Evolutionary conservation across 106 monocot genomes (phyloP).

Genomic region (Gastrodia elata): DNA sequence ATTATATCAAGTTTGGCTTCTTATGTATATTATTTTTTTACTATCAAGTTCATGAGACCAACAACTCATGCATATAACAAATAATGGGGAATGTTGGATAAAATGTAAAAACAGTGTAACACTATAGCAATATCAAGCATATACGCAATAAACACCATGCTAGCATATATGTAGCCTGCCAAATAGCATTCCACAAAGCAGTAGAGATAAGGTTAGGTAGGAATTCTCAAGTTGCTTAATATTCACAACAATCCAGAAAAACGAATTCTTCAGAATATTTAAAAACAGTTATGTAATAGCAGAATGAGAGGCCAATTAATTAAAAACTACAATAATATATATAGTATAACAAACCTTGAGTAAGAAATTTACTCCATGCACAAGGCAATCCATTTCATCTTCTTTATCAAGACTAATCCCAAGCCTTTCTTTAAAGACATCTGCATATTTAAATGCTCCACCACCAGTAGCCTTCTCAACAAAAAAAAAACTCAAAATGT

Average conservation of each 20-base stretch:
- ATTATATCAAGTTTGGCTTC: neutral
- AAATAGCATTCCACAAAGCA: neutral
- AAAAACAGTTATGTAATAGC: neutral
- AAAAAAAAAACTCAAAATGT: constrained; percentile 18
- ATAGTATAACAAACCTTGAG: constrained; percentile 51
- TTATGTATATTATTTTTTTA: neutral
- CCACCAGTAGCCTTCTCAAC: constrained; percentile 94
- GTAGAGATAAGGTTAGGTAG: neutral
- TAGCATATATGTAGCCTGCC: neutral
- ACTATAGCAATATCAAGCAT: neutral
- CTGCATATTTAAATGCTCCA: constrained; percentile 90
- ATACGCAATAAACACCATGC: neutral
- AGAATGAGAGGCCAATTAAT: neutral
- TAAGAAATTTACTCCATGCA: constrained; percentile 95
- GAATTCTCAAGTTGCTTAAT: neutral
- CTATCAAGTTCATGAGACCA: neutral
- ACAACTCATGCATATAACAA: neutral
- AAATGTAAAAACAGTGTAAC: neutral
- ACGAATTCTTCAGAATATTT: neutral
- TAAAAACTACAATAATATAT: neutral
- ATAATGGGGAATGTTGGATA: neutral
- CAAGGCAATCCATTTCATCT: constrained; percentile 98
- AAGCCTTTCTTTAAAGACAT: constrained; percentile 80
- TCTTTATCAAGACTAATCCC: constrained; percentile 93
- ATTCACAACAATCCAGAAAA: constrained; percentile 2